These are phyloP conservation scores for Pisolithus microcarpus DNA, from an alignment of 768 basidiomycete species.

Conservation along the genomic window DNA sequence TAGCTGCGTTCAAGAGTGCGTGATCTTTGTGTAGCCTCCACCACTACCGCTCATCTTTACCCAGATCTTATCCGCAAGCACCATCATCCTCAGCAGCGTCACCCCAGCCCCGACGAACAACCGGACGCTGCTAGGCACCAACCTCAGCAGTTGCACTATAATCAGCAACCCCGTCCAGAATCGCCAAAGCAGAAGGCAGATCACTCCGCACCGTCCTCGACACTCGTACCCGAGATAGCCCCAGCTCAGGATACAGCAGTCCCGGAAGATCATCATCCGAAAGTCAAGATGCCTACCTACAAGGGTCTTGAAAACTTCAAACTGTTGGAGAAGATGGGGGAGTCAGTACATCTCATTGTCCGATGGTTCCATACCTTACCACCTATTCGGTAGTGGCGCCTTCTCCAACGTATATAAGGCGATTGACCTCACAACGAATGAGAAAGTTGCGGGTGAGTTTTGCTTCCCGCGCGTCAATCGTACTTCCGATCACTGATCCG, in stretches of 20 bases:
- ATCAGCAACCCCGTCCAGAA: slow-evolving; percentile 30
- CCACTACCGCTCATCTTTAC: slow-evolving; percentile 13
- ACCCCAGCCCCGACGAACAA: slow-evolving; percentile 28
- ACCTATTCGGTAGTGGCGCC: slow-evolving; percentile 57
- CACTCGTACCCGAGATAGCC: slow-evolving; percentile 13
- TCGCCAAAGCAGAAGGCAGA: slow-evolving; percentile 30
- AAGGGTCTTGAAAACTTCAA: slow-evolving; percentile 77
- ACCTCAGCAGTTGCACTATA: slow-evolving; percentile 22
- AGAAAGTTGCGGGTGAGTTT: slow-evolving; percentile 74
- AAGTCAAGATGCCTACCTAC: slow-evolving; percentile 76
- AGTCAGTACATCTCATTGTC: slow-evolving; percentile 48
- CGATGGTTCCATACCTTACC: slow-evolving; percentile 7
- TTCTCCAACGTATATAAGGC: slow-evolving; percentile 99
- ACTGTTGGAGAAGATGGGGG: slow-evolving; percentile 85
- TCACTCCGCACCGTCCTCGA: slow-evolving; percentile 27
- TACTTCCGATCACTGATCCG: slow-evolving; percentile 3
- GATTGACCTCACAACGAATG: slow-evolving; percentile 61
- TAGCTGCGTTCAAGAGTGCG: slow-evolving; percentile 86
- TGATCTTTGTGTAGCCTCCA: slow-evolving; percentile 12
- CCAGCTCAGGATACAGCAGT: slow-evolving; percentile 42
- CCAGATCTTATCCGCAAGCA: slow-evolving; percentile 72
- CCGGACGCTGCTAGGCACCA: slow-evolving; percentile 14
- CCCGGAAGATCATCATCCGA: slow-evolving; percentile 66
- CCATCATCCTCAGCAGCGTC: slow-evolving; percentile 47
- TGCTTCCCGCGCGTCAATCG: not conserved